Evolutionary conservation across 73 alveolate genomes (phyloP), one percentile per base, ranked within the genome.

Genomic region (Halteria grandinella): DNA sequence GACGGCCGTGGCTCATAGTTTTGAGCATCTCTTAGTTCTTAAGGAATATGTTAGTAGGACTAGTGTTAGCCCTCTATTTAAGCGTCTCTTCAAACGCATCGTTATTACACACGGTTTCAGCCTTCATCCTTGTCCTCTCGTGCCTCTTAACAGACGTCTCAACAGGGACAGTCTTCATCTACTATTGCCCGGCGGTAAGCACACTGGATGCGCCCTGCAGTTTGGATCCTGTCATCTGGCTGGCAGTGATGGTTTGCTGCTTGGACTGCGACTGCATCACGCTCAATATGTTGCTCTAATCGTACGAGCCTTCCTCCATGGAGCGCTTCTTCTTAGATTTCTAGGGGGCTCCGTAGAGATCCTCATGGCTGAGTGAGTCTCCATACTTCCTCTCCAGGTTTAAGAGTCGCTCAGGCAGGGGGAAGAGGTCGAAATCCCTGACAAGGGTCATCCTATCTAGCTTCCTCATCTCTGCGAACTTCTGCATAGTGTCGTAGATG

Each of bases 351-450:
- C 96, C 96, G 48, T 66, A 58, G 40, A 89, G 75, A 85, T 89
- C 96, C 21, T 64, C 80, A 57, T 74, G 66, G 17, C 75, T 33
- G 6, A 89, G 51, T 7, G 91, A 63, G 39, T 89, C 93, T 25
- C 96, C 96, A 44, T 89, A 89, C 59, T 89, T 89, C 63, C 96
- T 76, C 47, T 84, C 96, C n/a, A 89, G 41, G 25, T 63, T 36
- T 2, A 82, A 52, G 8, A 89, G 74, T 23, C 40, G 43, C 12
- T 72, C 91, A 0, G 81, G 17, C 0, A 0, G 28, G 31, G 96
- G 93, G 57, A 86, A 89, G 39, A 89, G 83, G 47, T 76, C 64
- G 54, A 62, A 83, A 37, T 84, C 91, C 40, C 89, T 59, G 0
- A 84, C 80, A 32, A 60, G 59, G 25, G 85, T 69, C 52, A 89